Base-by-base conservation (phyloP, 2,329 filamentous ascomycete genomes). In the Aspergillus costaricaensis region DNA sequence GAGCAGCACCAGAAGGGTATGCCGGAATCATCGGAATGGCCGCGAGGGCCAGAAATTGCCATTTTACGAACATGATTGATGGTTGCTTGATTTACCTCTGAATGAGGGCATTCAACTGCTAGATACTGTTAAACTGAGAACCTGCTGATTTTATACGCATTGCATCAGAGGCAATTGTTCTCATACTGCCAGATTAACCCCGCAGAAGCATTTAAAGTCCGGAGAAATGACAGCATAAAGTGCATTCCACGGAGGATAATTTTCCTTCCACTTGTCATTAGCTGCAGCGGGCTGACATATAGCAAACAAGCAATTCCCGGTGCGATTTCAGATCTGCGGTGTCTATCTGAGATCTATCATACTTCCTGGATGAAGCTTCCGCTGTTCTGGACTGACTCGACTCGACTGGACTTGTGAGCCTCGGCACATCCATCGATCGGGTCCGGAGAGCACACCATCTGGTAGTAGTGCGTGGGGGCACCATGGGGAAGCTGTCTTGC, bases 241-340 rank as follows among this genome's bases (percentile, higher is more conserved):
- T 50, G 36, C 38, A 27, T 17, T 27, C 32, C 15, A 62, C 65
- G 65, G 65, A 65, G 59, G 43, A 61, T 62, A 62, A 56, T 62
- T 67, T 43, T 65, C 65, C 65, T 43, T 65, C 65, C 65, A 55
- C 53, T 55, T 55, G 53, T 55, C 23, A 55, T 19, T 55, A 23
- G 17, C 19, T 27, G 23, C 19, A 44, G 53, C 39, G 30, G n/a
- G 25, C 23, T 32, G 19, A 32, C 39, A 23, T 30, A 47, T 25
- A 36, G 7, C 43, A 19, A 27, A n/a, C 27, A 32, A 44, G 39
- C 39, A 30, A 17, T 32, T 44, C 39, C 9, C n/a, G 5, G 41
- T 32, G 41, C n/a, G 44, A 6, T 17, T 10, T 14, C 39, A 47
- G 27, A 32, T 50, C 23, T 50, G 47, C 41, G 23, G 21, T 32